A percentile compares a stretch with the other conserved stretches of the same genome.
phyloP scores from a whole-genome alignment of 441 rosid species.

The Euphorbia celastroides region DNA sequence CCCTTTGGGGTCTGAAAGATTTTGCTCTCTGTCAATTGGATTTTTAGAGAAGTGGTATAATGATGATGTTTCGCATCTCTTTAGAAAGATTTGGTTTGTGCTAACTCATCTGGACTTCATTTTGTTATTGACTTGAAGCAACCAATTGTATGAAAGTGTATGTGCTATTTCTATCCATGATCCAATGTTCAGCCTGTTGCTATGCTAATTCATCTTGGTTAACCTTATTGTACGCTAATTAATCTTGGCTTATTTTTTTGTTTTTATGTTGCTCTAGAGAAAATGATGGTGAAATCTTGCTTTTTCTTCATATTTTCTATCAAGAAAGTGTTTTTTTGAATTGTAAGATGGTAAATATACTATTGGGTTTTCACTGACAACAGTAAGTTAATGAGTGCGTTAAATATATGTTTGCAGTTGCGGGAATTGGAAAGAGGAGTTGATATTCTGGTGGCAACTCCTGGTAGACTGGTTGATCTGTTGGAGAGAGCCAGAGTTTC shows the following conservation, averaged over 20 bases:
- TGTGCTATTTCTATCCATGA: neutral
- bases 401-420: slow-evolving; percentile 42
- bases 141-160: neutral
- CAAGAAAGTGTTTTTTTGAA: neutral
- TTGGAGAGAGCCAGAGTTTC: slow-evolving; percentile 96
- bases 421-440: slow-evolving; percentile 92
- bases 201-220: too few species aligned
- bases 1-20: neutral
- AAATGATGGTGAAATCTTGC: neutral
- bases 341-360: neutral
- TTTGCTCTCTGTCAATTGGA: neutral
- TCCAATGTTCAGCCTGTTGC: neutral
- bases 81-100: too few species aligned
- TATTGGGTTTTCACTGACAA: neutral
- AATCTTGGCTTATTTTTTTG: neutral
- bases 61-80: neutral
- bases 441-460: slow-evolving; percentile 96
- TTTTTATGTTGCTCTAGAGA: neutral
- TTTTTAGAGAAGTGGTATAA: neutral
- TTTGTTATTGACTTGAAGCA: neutral
- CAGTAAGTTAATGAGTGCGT: neutral
- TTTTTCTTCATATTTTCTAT: neutral
- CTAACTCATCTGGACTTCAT: neutral
- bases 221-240: too few species aligned
- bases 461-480: slow-evolving; percentile 88